Evolutionary conservation across 495 filamentous ascomycete species (phyloP).

Genomic region (Talaromyces borbonicus): DNA sequence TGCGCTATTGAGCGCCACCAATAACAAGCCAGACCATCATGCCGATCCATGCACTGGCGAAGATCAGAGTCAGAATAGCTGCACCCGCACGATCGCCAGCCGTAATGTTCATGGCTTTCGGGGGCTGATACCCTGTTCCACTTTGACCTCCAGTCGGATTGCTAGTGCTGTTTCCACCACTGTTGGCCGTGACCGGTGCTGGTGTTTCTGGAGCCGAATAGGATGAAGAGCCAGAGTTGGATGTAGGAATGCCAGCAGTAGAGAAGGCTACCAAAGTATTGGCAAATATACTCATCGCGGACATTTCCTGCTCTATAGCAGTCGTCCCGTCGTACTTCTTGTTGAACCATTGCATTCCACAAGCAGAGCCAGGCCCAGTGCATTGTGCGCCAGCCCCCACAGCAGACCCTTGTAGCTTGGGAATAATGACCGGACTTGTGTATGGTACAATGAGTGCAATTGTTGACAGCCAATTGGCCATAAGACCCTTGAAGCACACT

Average conservation of each 20-base stretch:
- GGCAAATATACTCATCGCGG: slow-evolving; percentile 46
- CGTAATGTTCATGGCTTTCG: slow-evolving; percentile 30
- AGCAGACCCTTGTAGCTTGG: slow-evolving; percentile 46
- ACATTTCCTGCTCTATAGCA: slow-evolving; percentile 51
- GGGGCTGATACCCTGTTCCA: slow-evolving; percentile 15
- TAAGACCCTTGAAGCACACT: slow-evolving; percentile 65
- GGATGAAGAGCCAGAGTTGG: not conserved
- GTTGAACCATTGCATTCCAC: slow-evolving; percentile 44
- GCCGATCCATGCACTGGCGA: slow-evolving; percentile 43
- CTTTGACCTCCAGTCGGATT: slow-evolving; percentile 46
- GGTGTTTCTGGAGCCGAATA: slow-evolving; percentile 11
- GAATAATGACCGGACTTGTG: slow-evolving; percentile 44
- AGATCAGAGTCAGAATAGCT: slow-evolving; percentile 51
- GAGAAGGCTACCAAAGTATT: slow-evolving; percentile 39
- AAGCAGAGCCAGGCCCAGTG: slow-evolving; percentile 41
- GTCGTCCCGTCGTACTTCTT: slow-evolving; percentile 34
- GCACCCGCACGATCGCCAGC: slow-evolving; percentile 54
- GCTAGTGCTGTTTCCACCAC: slow-evolving; percentile 57
- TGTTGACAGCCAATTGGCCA: slow-evolving; percentile 59
- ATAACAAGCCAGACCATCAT: slow-evolving; percentile 35
- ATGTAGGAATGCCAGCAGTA: slow-evolving; percentile 10
- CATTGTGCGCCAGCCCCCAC: slow-evolving; percentile 53
- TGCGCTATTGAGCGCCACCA: slow-evolving; percentile 12
- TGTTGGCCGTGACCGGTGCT: slow-evolving; percentile 43
- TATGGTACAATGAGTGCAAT: slow-evolving; percentile 57